Conservation (phyloP, 176 grass and related monocot species). For the Juncus effusus region DNA sequence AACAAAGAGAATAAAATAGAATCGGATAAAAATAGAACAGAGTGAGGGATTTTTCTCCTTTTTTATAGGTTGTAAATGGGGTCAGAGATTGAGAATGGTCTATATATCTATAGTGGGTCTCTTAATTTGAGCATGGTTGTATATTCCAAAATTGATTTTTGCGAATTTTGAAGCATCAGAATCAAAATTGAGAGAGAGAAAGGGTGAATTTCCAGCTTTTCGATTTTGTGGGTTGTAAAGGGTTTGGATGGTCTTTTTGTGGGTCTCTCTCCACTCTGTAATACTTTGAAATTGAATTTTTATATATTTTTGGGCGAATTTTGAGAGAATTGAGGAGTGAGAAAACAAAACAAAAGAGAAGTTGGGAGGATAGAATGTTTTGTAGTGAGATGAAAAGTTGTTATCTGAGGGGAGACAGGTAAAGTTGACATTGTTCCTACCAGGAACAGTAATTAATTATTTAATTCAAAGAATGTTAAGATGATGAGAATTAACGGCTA, state of each 20-base stretch:
- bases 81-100: neutral
- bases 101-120: neutral
- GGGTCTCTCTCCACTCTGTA: constrained; percentile 2
- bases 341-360: constrained; percentile 23
- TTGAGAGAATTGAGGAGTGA: constrained; percentile 7
- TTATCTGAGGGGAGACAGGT: constrained; percentile 24
- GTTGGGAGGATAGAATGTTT: constrained; percentile 10
- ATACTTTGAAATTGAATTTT: neutral
- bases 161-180: no score
- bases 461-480: neutral
- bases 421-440: constrained; percentile 41
- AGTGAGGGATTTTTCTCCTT: constrained; percentile 1
- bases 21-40: constrained; percentile 1
- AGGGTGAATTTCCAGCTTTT: neutral
- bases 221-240: neutral
- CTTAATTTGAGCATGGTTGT: neutral
- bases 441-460: constrained; percentile 6
- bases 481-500: constrained; percentile 24
- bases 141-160: no score
- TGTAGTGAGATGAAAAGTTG: constrained; percentile 31
- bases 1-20: constrained; percentile 20
- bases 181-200: neutral
- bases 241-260: neutral
- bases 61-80: constrained; percentile 21
- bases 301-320: neutral